Base-by-base conservation (phyloP, 495 filamentous ascomycete species). In the Penicillium cataractarum region DNA sequence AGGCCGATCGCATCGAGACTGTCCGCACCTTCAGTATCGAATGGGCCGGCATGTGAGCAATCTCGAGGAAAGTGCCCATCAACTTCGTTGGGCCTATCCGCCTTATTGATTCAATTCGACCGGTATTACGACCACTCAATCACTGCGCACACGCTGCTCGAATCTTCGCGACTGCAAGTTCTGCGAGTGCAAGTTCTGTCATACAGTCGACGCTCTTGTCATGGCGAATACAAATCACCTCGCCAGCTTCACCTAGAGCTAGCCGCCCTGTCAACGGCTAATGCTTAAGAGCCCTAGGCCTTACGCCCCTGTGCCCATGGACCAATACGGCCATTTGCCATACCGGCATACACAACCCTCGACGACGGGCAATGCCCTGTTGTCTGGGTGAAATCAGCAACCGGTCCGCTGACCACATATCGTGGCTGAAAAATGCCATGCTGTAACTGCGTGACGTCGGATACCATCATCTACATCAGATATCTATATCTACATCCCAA, bases 11-110 rank as follows among this genome's bases (percentile, higher is more conserved):
- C 7, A 56, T 66, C 4, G 66, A 71, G 17, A 74, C 60, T 44
- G 86, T 90, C 5, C 83, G 90, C 51, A 82, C 87, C 0, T 94
- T 93, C 69, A 90, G 86, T 68, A 83, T 94, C 63, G 91, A 94
- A 71, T 94, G 91, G 91, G 90, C 88, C 46, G 90, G 89, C 27
- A 93, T 94, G 89, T 94, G 75, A 80, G 40, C 22, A 32, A 40
- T 17, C 5, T 54, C 10, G 29, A 24, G 27, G 21, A 35, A 19
- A 54, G 3, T 6, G 9, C 19, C 10, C 37, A 42, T 54, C 50
- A 35, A 22, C 27, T 5, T 33, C 21, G 10, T 31, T 33, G 3
- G 26, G 33, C 24, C 44, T 51, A 26, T 6, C 22, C 19, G 32
- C 15, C 26, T 29, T 32, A 12, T 33, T 58, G 27, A 33, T 37